These are phyloP conservation scores for Byssothecium circinans DNA, from an alignment of 2,329 filamentous ascomycete genomes.

Conservation along the genomic window DNA sequence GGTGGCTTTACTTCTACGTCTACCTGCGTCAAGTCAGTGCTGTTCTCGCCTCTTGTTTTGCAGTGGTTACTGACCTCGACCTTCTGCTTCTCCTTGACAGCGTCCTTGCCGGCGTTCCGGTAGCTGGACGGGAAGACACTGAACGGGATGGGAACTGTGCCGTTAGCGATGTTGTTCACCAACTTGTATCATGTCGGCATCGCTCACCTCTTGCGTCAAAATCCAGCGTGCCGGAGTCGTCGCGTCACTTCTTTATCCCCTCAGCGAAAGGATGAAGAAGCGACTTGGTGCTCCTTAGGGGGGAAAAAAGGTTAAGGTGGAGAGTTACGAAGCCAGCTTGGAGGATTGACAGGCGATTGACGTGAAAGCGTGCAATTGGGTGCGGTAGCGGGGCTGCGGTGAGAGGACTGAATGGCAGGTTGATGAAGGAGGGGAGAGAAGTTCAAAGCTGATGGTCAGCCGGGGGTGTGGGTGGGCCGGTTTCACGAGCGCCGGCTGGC, in stretches of 20 bases:
- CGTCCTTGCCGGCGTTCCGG: constrained; percentile 63
- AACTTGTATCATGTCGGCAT: constrained; percentile 58
- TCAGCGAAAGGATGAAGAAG: constrained; percentile 70
- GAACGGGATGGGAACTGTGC: constrained; percentile 77
- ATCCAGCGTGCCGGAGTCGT: constrained; percentile 95
- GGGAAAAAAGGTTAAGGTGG: constrained; percentile 17
- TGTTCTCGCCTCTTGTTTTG: not conserved
- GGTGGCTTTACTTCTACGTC: constrained; percentile 84
- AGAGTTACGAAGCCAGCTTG: constrained; percentile 36
- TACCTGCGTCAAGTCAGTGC: constrained; percentile 45
- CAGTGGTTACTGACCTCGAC: constrained; percentile 57
- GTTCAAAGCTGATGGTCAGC: constrained; percentile 37
- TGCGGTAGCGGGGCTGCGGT: constrained; percentile 40
- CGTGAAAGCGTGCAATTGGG: constrained; percentile 41
- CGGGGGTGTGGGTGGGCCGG: constrained; percentile 28
- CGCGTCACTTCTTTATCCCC: constrained; percentile 69
- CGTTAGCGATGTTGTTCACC: constrained; percentile 12
- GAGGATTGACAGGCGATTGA: constrained; percentile 22
- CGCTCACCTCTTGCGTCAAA: constrained; percentile 82
- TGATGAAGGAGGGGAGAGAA: constrained; percentile 35
- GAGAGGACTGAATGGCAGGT: constrained; percentile 36
- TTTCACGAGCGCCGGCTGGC: constrained; percentile 18
- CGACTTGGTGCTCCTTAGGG: constrained; percentile 50
- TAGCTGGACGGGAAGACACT: constrained; percentile 99
- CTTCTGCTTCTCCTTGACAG: constrained; percentile 64